Percentiles rank a stretch among this genome's conserved stretches.
Evolutionary conservation across 2,329 filamentous ascomycete species (phyloP).

Genomic region (Scytalidium sp.): DNA sequence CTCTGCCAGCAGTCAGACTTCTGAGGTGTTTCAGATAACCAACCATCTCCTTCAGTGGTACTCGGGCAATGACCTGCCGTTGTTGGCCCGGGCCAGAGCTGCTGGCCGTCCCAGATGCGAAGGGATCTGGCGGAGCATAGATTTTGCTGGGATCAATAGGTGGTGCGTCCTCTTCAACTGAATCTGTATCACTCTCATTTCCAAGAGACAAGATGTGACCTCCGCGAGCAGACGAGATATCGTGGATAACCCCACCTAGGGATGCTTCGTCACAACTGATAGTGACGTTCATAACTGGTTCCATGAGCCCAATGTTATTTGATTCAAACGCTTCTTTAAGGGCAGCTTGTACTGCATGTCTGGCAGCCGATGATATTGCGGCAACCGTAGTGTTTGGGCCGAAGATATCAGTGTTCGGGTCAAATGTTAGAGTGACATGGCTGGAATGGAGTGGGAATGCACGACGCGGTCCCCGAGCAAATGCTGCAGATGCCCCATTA

Average conservation of each 20-base stretch:
- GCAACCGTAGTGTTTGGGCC: constrained; percentile 64
- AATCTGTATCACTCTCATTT: constrained; percentile 20
- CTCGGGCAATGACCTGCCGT: constrained; percentile 73
- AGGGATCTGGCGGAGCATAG: constrained; percentile 87
- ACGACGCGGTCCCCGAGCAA: constrained; percentile 80
- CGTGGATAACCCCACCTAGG: constrained; percentile 79
- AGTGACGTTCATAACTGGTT: constrained; percentile 88
- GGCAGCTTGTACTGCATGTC: constrained; percentile 64
- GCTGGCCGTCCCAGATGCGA: constrained; percentile 50
- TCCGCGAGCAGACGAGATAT: constrained; percentile 71
- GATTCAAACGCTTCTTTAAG: constrained; percentile 59
- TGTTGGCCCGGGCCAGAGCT: constrained; percentile 47
- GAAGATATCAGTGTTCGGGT: constrained; percentile 63
- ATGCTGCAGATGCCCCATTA: constrained; percentile 78
- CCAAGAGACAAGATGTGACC: constrained; percentile 72
- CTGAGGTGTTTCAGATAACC: constrained; percentile 87
- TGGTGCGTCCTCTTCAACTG: constrained; percentile 8
- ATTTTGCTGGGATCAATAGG: constrained; percentile 70
- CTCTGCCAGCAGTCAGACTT: constrained; percentile 82
- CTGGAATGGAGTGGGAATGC: constrained; percentile 78
- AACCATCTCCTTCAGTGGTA: constrained; percentile 95
- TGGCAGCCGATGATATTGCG: constrained; percentile 65
- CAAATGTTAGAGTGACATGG: constrained; percentile 66
- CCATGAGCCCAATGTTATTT: constrained; percentile 66
- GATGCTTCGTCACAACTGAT: constrained; percentile 82